Percentiles rank a stretch among this genome's conserved stretches.
Evolutionary conservation across 1,284 basidiomycete species (phyloP).

Genomic region (Rhodofomes roseus): DNA sequence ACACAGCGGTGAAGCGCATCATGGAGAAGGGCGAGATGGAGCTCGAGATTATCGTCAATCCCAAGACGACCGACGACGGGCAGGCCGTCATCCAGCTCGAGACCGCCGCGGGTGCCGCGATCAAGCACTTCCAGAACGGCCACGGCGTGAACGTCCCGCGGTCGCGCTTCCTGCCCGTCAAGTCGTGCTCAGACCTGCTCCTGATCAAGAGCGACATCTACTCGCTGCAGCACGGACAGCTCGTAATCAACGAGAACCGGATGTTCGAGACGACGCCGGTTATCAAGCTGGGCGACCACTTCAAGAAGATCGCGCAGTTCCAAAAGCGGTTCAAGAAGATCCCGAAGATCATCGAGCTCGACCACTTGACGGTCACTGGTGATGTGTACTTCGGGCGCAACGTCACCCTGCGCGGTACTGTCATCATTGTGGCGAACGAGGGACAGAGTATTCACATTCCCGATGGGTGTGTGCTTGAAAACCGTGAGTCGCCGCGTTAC

Average conservation of each 20-base stretch:
- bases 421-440: constrained; percentile 88
- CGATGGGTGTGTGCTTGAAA: constrained; percentile 93
- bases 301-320: constrained; percentile 95
- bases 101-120: constrained; percentile 96
- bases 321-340: constrained; percentile 98
- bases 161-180: constrained; percentile 95
- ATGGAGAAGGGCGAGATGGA: constrained; percentile 92
- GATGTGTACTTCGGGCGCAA: constrained; percentile 96
- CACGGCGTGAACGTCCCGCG: constrained; percentile 99
- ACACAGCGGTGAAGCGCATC: constrained; percentile 75
- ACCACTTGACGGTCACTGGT: constrained; percentile 95
- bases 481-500: constrained; percentile 47
- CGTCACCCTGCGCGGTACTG: constrained; percentile 85
- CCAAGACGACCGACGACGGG: constrained; percentile 84
- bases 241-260: constrained; percentile 86
- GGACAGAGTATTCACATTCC: constrained; percentile 95
- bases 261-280: constrained; percentile 97
- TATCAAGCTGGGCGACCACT: constrained; percentile 95
- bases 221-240: constrained; percentile 90
- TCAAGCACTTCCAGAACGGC: constrained; percentile 95
- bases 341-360: constrained; percentile 89
- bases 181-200: constrained; percentile 87
- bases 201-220: constrained; percentile 98
- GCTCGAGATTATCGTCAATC: constrained; percentile 91
- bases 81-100: constrained; percentile 66